Conservation (phyloP, 1,139 yeast species). For the Yamadazyma diospyri region DNA sequence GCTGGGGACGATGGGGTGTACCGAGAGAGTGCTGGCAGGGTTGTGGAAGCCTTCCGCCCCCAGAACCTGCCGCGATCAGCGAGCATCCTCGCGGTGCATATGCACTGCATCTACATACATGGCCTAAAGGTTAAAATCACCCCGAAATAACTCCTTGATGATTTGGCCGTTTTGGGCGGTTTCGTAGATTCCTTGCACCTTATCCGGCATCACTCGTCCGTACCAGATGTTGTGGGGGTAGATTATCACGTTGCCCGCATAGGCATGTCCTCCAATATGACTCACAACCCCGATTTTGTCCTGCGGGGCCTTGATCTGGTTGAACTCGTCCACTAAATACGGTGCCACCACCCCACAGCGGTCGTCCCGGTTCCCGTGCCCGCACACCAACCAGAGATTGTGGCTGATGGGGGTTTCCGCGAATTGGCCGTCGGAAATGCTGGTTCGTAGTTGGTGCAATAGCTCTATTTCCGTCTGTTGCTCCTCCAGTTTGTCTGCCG, state of each 20-base stretch:
- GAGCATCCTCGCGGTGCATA: too few relatives aligned
- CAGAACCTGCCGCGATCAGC: background rate
- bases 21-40: background rate
- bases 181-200: constrained; percentile 64
- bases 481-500: background rate
- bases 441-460: background rate
- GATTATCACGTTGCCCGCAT: constrained; percentile 70
- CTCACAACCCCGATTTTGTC: constrained; percentile 46
- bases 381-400: constrained; percentile 54
- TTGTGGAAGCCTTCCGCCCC: background rate
- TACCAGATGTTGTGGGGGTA: constrained; percentile 63
- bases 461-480: background rate
- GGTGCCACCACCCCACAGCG: constrained; percentile 71
- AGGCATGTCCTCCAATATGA: constrained; percentile 77
- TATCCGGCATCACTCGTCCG: constrained; percentile 62
- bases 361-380: constrained; percentile 59
- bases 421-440: constrained; percentile 11
- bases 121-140: too few relatives aligned
- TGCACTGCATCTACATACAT: too few relatives aligned
- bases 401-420: constrained; percentile 18
- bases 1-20: background rate
- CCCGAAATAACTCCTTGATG: constrained; percentile 53
- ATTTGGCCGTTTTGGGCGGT: constrained; percentile 46
- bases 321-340: constrained; percentile 47
- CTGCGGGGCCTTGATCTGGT: constrained; percentile 3